These are phyloP conservation scores for Parachaetomium inaequale DNA, from an alignment of 495 filamentous ascomycete genomes.

Conservation along the genomic window DNA sequence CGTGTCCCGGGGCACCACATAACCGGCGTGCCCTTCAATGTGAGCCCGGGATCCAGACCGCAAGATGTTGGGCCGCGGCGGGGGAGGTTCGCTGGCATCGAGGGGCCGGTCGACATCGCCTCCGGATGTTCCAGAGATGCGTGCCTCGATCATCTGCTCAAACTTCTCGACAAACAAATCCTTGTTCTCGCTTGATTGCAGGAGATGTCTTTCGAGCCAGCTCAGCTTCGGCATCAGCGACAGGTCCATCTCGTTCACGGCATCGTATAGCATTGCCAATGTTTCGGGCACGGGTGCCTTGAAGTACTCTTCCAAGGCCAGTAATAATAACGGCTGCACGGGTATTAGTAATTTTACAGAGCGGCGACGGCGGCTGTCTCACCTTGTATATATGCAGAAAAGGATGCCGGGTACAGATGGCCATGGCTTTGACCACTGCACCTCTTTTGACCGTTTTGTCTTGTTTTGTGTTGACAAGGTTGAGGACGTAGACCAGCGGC, in stretches of 20 bases:
- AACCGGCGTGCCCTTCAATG: conserved; percentile 48
- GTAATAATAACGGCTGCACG: conserved; percentile 74
- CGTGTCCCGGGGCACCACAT: conserved; percentile 80
- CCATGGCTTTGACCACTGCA: conserved; percentile 96
- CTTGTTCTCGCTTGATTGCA: conserved; percentile 87
- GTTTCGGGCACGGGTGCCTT: conserved; percentile 87
- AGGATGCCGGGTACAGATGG: conserved; percentile 98
- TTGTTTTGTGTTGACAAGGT: conserved; percentile 96
- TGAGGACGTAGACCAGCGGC: conserved; percentile 95
- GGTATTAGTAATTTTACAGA: conserved; percentile 25
- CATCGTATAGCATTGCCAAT: conserved; percentile 81
- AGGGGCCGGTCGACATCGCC: conserved; percentile 42
- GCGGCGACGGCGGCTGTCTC: conserved; percentile 4
- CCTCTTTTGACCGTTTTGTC: conserved; percentile 89
- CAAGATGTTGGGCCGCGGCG: conserved; percentile 46
- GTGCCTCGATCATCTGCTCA: conserved; percentile 78
- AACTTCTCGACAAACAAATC: conserved; percentile 98
- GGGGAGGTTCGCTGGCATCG: conserved; percentile 47
- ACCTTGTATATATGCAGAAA: conserved; percentile 99
- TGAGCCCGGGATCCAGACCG: conserved; percentile 54
- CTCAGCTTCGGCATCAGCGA: conserved; percentile 87
- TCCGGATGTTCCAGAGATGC: conserved; percentile 51
- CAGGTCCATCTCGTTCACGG: conserved; percentile 94
- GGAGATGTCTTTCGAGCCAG: conserved; percentile 75
- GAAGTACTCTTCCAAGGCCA: conserved; percentile 98